Conservation (phyloP, 2,329 filamentous ascomycete species). For the Aspergillus ochraceus region DNA sequence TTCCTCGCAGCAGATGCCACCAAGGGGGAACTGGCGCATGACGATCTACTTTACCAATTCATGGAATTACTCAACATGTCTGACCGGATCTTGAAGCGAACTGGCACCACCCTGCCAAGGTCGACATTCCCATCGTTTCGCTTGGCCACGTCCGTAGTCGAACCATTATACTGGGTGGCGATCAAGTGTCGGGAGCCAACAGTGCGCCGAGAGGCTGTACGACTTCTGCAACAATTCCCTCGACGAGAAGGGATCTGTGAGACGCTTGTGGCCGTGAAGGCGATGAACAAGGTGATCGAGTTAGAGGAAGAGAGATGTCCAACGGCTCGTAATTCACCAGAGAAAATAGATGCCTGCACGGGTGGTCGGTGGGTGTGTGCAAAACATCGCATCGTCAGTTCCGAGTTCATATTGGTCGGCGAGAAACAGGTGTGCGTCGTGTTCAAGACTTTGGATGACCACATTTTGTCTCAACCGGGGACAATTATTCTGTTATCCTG, state of each 20-base stretch:
- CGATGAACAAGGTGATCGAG: neutral
- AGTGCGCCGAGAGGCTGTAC: neutral
- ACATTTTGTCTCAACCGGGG: neutral
- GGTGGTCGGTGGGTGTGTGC: neutral
- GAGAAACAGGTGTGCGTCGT: constrained; percentile 1
- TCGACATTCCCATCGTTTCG: neutral
- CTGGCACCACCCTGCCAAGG: neutral
- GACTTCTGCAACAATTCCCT: neutral
- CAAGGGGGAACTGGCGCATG: constrained; percentile 2
- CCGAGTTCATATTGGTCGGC: neutral
- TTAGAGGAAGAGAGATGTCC: neutral
- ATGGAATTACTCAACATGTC: neutral
- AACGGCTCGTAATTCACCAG: neutral
- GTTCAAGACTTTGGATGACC: constrained; percentile 22
- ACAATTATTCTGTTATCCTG: neutral
- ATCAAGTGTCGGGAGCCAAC: constrained; percentile 1
- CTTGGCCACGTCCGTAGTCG: neutral
- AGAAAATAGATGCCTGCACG: neutral
- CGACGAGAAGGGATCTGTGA: constrained; percentile 7
- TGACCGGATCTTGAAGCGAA: neutral
- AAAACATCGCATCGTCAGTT: neutral
- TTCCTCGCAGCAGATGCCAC: neutral
- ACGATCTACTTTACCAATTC: neutral
- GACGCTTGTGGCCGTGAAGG: neutral
- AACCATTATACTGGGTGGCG: constrained; percentile 3